A percentile compares a stretch with the other conserved stretches of the same genome.
These are phyloP conservation scores for Solanum bukasovii DNA, from an alignment of 257 asterid species.

Conservation along the genomic window DNA sequence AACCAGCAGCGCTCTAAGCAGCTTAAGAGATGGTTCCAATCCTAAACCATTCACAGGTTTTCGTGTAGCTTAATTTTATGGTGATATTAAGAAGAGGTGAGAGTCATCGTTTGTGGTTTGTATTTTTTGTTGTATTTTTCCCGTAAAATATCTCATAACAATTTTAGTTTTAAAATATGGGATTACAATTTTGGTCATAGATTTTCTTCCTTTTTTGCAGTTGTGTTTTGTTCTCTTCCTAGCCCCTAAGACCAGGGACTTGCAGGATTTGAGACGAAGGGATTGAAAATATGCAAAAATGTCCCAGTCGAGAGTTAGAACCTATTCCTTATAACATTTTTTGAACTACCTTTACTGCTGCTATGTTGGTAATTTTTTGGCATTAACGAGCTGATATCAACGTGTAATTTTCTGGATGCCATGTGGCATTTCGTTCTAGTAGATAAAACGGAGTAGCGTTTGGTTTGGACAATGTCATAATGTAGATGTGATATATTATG, in stretches of 20 bases:
- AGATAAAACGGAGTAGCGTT: not conserved
- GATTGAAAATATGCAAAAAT: not conserved
- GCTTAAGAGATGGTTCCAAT: constrained; percentile 82
- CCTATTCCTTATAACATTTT: not conserved
- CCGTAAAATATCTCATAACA: not conserved
- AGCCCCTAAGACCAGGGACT: not conserved
- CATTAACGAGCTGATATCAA: not conserved
- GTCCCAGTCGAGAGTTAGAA: not conserved
- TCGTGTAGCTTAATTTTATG: not conserved
- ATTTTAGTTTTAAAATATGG: not conserved
- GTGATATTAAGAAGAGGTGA: not conserved
- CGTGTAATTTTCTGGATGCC: not conserved
- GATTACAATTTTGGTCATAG: not conserved
- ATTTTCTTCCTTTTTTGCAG: not conserved
- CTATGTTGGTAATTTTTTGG: not conserved
- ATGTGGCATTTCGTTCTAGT: not conserved
- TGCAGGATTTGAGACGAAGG: not conserved
- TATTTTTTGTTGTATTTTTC: not conserved
- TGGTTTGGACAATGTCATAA: not conserved
- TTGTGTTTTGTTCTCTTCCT: not conserved
- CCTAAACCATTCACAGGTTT: constrained; percentile 9
- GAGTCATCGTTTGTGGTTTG: not conserved
- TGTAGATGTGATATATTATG: not conserved
- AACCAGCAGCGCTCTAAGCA: constrained; percentile 52
- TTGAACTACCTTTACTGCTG: not conserved